A percentile compares a stretch with the other conserved stretches of the same genome.
phyloP scores from a whole-genome alignment of 495 filamentous ascomycete species.

The Penicillium flavigenum region DNA sequence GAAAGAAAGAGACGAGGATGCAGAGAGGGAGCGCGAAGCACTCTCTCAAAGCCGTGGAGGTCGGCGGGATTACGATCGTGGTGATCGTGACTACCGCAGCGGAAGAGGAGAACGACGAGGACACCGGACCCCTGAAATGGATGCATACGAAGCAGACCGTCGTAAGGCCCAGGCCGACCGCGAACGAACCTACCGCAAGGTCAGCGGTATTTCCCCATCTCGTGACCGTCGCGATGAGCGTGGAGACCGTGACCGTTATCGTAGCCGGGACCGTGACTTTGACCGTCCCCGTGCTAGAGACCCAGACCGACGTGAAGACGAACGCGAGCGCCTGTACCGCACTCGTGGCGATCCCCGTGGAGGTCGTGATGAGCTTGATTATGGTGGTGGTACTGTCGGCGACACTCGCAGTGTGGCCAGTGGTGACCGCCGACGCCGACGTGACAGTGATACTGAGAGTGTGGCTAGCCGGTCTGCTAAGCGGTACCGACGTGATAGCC shows the following conservation, averaged over 20 bases:
- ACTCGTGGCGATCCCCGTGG: slow-evolving; percentile 75
- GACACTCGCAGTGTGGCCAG: slow-evolving; percentile 62
- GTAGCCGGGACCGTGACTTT: slow-evolving; percentile 58
- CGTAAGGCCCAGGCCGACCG: slow-evolving; percentile 82
- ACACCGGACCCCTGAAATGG: slow-evolving; percentile 76
- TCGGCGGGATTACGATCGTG: slow-evolving; percentile 53
- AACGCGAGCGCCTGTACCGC: slow-evolving; percentile 80
- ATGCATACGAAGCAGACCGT: slow-evolving; percentile 86
- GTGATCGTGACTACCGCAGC: slow-evolving; percentile 53
- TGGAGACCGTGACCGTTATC: slow-evolving; percentile 49
- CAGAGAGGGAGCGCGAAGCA: slow-evolving; percentile 65
- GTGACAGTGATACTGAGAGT: slow-evolving; percentile 75
- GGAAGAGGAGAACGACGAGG: slow-evolving; percentile 57
- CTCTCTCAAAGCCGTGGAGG: slow-evolving; percentile 52
- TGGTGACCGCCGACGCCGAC: slow-evolving; percentile 55
- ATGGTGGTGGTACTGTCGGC: slow-evolving; percentile 87
- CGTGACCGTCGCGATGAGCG: slow-evolving; percentile 56
- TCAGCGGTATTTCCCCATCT: slow-evolving; percentile 58
- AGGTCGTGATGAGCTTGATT: slow-evolving; percentile 77
- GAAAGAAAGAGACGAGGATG: slow-evolving; percentile 85
- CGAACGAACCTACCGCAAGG: slow-evolving; percentile 82
- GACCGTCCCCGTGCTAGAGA: slow-evolving; percentile 52
- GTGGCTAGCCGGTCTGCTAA: slow-evolving; percentile 60
- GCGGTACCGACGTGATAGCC: slow-evolving; percentile 46
- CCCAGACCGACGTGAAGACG: slow-evolving; percentile 62